phyloP scores from a whole-genome alignment of 768 basidiomycete genomes.

The Porpolomopsis calyptriformis region DNA sequence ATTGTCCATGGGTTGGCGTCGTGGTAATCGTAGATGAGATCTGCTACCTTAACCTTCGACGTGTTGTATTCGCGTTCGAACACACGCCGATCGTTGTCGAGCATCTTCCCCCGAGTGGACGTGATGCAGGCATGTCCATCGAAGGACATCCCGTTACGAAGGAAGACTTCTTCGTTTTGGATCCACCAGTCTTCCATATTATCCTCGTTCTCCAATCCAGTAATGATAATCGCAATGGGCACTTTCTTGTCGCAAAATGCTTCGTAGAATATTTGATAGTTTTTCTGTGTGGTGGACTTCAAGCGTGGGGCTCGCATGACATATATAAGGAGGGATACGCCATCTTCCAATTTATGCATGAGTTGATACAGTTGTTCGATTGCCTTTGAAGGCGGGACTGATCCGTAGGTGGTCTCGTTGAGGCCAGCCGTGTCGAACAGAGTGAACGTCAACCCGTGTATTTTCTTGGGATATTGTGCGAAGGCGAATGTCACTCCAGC shows the following conservation, averaged over 20 bases:
- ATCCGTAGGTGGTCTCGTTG: not conserved
- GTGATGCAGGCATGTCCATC: slow-evolving; percentile 31
- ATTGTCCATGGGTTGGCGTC: no score
- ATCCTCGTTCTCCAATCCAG: slow-evolving; percentile 19
- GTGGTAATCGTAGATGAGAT: no score
- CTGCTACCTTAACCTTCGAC: no score
- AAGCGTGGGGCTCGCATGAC: not conserved
- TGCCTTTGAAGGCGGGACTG: not conserved
- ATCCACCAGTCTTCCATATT: slow-evolving; percentile 27
- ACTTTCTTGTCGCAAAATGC: slow-evolving; percentile 23
- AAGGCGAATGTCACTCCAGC: slow-evolving; percentile 27
- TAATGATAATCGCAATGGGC: slow-evolving; percentile 20
- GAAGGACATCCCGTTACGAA: slow-evolving; percentile 19
- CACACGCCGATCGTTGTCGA: no score
- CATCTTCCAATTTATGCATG: not conserved
- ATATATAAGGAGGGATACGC: not conserved
- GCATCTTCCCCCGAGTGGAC: slow-evolving; percentile 21
- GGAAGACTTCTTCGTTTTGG: slow-evolving; percentile 20
- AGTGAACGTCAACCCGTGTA: not conserved
- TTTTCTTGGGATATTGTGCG: slow-evolving; percentile 12
- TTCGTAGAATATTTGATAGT: slow-evolving; percentile 15
- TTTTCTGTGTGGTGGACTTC: not conserved
- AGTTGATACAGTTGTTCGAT: not conserved
- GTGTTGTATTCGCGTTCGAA: no score
- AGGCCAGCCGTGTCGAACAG: not conserved